Conservation (phyloP, 2,329 filamentous ascomycete genomes). For the Xylaria sp. region DNA sequence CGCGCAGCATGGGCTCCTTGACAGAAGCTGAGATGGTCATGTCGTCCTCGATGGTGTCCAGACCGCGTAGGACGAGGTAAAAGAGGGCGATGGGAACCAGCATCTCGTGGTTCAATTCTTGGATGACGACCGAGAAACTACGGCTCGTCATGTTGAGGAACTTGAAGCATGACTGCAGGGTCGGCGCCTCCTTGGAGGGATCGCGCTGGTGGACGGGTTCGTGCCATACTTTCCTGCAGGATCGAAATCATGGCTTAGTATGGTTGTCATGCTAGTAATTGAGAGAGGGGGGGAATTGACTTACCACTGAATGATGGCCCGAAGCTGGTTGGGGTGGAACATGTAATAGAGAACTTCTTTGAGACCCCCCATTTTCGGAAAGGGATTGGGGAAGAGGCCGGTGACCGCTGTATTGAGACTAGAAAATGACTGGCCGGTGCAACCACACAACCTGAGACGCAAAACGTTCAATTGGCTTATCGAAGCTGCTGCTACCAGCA, state of each 20-base stretch:
- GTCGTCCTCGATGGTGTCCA: conserved; percentile 99
- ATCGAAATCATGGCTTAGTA: background rate
- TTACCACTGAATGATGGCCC: conserved; percentile 90
- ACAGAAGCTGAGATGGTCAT: conserved; percentile 85
- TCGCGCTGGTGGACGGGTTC: conserved; percentile 90
- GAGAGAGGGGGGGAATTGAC: conserved; percentile 35
- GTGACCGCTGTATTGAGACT: background rate
- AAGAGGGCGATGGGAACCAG: conserved; percentile 89
- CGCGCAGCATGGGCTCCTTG: conserved; percentile 87
- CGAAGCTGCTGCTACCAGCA: background rate
- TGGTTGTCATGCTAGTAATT: background rate
- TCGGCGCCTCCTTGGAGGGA: conserved; percentile 75
- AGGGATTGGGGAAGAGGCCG: background rate
- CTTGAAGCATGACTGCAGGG: conserved; percentile 84
- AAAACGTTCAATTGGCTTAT: conserved; percentile 15
- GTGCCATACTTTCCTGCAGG: conserved; percentile 90
- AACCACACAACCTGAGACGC: conserved; percentile 12
- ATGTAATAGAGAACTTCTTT: conserved; percentile 73
- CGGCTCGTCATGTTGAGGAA: conserved; percentile 89
- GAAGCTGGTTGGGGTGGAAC: conserved; percentile 80
- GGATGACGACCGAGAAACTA: conserved; percentile 91
- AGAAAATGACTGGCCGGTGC: conserved; percentile 1
- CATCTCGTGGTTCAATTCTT: conserved; percentile 94
- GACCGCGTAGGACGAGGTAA: conserved; percentile 89
- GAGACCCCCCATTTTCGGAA: conserved; percentile 60